Conservation (phyloP, 2,329 filamentous ascomycete genomes). For the Knufia fluminis region DNA sequence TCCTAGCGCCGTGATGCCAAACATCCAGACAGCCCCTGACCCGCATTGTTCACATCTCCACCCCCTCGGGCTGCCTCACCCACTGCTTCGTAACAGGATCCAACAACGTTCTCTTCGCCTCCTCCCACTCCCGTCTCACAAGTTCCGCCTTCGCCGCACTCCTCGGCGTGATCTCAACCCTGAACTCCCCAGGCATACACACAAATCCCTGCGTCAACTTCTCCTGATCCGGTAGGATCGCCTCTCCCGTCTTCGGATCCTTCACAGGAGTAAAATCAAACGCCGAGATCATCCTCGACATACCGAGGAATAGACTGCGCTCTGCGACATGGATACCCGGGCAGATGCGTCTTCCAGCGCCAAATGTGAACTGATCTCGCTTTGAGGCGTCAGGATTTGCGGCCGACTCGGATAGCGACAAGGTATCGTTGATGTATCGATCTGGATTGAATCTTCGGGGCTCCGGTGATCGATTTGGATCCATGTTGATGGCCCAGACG, state of each 20-base stretch:
- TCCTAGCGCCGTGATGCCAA: too few relatives aligned
- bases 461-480: conserved; percentile 22
- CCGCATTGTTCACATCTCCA: too few relatives aligned
- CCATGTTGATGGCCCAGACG: conserved; percentile 24
- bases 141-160: conserved; percentile 25
- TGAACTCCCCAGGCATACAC: conserved; percentile 35
- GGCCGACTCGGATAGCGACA: conserved; percentile 27
- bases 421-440: conserved; percentile 24
- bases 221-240: conserved; percentile 32
- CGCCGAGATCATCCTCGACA: conserved; percentile 27
- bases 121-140: conserved; percentile 11
- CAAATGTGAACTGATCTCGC: conserved; percentile 26
- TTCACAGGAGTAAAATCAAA: conserved; percentile 22
- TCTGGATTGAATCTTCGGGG: conserved; percentile 27
- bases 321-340: conserved; percentile 29
- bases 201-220: conserved; percentile 36
- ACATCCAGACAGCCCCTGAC: too few relatives aligned
- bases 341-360: conserved; percentile 27
- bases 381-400: conserved; percentile 23
- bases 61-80: too few relatives aligned
- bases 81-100: conserved; percentile 15
- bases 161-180: conserved; percentile 30
- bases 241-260: conserved; percentile 25
- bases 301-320: conserved; percentile 23
- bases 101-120: conserved; percentile 10